These are phyloP conservation scores for Seiridium unicorne DNA, from an alignment of 2,329 filamentous ascomycete species.

Conservation along the genomic window DNA sequence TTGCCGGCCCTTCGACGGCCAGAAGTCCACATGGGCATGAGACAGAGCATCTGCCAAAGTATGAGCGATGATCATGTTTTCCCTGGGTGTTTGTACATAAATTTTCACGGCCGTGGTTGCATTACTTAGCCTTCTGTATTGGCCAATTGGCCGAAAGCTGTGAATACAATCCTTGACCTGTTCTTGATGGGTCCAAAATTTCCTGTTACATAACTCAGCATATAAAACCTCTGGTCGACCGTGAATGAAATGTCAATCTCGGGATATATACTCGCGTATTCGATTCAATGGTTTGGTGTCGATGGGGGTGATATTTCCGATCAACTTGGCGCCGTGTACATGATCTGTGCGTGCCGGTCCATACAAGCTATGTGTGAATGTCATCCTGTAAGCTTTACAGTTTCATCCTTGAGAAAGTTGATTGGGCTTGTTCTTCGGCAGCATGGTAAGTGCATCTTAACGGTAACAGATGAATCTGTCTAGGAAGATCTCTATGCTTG, in stretches of 20 bases:
- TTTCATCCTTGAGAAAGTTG: too few species aligned
- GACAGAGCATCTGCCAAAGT: slow-evolving; percentile 31
- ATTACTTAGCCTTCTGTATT: background rate
- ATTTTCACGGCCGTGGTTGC: background rate
- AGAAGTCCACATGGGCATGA: slow-evolving; percentile 15
- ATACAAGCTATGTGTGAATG: too few species aligned
- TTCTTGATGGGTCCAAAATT: background rate
- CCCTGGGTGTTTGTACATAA: background rate
- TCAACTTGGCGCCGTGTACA: too few species aligned
- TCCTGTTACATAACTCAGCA: background rate
- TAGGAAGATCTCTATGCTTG: too few species aligned
- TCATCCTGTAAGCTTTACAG: too few species aligned
- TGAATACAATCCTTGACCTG: background rate
- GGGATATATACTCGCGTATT: too few species aligned
- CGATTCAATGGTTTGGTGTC: too few species aligned
- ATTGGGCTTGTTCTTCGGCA: too few species aligned
- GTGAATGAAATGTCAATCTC: background rate
- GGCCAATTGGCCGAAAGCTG: background rate
- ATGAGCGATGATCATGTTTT: slow-evolving; percentile 27
- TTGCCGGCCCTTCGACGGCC: slow-evolving; percentile 43
- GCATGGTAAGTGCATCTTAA: too few species aligned
- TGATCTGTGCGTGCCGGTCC: too few species aligned
- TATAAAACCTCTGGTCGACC: background rate
- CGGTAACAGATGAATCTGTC: too few species aligned
- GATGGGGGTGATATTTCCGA: too few species aligned